A percentile compares a stretch with the other conserved stretches of the same genome.
Evolutionary conservation across 1,284 basidiomycete genomes (phyloP).

Genomic region (Moesziomyces antarcticus): DNA sequence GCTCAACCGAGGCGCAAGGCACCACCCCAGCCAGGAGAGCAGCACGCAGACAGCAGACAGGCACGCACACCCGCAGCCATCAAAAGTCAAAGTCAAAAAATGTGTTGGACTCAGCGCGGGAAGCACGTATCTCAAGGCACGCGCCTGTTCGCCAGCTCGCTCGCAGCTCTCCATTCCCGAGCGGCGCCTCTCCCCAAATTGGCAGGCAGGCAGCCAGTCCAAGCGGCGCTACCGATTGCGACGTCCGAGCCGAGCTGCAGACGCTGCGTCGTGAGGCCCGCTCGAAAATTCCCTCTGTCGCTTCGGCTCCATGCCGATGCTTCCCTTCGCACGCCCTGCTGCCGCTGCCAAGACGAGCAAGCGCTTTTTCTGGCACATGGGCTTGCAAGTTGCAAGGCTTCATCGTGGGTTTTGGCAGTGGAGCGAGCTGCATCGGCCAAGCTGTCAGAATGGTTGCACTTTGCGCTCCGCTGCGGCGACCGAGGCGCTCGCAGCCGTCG

Average conservation of each 20-base stretch:
- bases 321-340: too few species aligned
- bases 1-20: background rate
- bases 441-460: too few species aligned
- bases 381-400: too few species aligned
- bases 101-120: background rate
- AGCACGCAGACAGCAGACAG: background rate
- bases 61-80: background rate
- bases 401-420: too few species aligned
- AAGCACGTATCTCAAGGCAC: background rate
- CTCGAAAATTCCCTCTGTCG: background rate
- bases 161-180: background rate
- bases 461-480: too few species aligned
- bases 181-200: background rate
- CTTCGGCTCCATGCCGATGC: background rate
- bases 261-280: background rate
- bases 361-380: too few species aligned
- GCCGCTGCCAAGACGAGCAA: too few species aligned
- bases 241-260: background rate
- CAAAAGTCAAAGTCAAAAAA: background rate
- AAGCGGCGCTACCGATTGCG: background rate
- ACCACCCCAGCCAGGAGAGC: background rate
- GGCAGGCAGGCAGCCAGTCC: background rate
- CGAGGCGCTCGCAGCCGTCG: too few species aligned
- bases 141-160: background rate
- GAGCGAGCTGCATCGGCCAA: too few species aligned